Evolutionary conservation across 2,329 filamentous ascomycete species (phyloP), one percentile per base, ranked within the genome.

Genomic region (Alternaria brassicicola): DNA sequence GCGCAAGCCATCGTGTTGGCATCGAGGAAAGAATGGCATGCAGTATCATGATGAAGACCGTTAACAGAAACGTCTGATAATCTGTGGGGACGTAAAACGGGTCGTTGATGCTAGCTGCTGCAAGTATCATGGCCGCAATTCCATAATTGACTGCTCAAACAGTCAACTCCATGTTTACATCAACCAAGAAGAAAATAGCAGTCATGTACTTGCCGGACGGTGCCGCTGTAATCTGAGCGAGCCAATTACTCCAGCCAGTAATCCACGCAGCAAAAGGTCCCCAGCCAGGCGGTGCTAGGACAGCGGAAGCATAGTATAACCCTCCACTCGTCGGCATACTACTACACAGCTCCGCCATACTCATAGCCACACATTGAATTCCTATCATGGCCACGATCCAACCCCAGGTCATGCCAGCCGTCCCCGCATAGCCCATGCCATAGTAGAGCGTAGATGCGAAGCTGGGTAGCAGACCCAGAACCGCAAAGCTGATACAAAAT

Each of bases 381-480:
- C 90, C 90, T 5, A 88, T 65, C 84, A 91, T 89, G 47, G 88
- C 88, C 43, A 92, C 81, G 26, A 91, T 77, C 89, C 89, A 92
- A 5, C 89, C 89, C 89, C 89, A 92, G 2, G 87, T 88, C 87
- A 91, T 69, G 67, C 78, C 78, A 26, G 78, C 77, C 0, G 77
- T 80, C 1, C 78, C 78, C 6, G 77, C 78, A 70, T 80, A 81
- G 41, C 82, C 81, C 78, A 87, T 86, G 64, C 89, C 89, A 82
- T 91, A 92, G 70, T 84, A 88, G 63, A 92, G 76, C 0, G 89
- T 92, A 62, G 84, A 88, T 1, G 89, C 89, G 67, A 92, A 90
- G 60, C 86, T 89, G 0, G 89, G 89, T 48, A 92, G 76, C 45
- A 92, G 74, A 1, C 89, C 89, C 54, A 92, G 79, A 10, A 92